These are phyloP conservation scores for Dimocarpus longan DNA, from an alignment of 345 rosid species.

Conservation along the genomic window DNA sequence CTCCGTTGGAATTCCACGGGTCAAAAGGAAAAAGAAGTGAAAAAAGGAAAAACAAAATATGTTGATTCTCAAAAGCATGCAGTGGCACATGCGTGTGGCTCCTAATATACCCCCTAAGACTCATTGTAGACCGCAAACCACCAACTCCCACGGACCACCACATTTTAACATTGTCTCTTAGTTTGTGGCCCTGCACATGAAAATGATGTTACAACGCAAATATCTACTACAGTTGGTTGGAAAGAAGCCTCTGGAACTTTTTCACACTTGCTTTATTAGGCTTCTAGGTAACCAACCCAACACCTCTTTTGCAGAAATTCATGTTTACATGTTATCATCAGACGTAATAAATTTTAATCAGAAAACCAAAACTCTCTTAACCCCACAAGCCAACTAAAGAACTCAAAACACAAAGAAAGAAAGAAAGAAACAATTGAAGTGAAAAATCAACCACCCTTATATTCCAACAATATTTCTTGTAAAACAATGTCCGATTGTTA, in stretches of 20 bases:
- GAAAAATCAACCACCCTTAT: not conserved
- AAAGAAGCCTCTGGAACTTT: conserved; percentile 23
- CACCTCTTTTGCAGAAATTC: not conserved
- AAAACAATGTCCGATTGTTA: conserved; percentile 29
- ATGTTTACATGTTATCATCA: not conserved
- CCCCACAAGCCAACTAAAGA: not conserved
- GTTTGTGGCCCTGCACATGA: not conserved
- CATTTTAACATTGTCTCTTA: not conserved
- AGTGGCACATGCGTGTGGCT: not conserved
- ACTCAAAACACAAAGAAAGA: not conserved
- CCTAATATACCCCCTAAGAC: not conserved
- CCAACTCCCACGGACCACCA: conserved; percentile 12
- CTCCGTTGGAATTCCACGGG: not conserved
- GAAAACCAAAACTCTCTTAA: not conserved
- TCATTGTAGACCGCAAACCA: conserved; percentile 3
- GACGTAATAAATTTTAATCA: not conserved
- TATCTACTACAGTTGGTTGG: not conserved
- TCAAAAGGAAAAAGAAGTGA: not conserved
- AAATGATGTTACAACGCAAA: not conserved
- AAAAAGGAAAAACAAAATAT: not conserved
- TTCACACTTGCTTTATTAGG: not conserved
- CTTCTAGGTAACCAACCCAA: not conserved
- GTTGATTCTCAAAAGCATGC: not conserved
- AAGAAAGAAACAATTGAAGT: not conserved
- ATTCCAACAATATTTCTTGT: not conserved